Evolutionary conservation across 2,329 filamentous ascomycete species (phyloP), one percentile per base, ranked within the genome.

Genomic region (Penicillium sclerotigenum): DNA sequence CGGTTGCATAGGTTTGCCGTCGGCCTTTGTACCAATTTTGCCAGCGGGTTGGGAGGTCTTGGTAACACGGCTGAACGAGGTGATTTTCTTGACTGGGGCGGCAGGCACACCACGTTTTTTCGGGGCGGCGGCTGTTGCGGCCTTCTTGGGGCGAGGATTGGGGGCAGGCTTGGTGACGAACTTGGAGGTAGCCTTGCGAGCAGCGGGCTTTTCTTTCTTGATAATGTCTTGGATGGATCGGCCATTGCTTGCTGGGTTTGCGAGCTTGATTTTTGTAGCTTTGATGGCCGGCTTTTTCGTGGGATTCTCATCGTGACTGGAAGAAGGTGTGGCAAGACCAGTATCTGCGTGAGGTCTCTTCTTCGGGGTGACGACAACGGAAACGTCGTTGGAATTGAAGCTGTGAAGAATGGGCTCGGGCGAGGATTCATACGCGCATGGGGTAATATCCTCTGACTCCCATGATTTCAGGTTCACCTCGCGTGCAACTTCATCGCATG

Each of bases 401-500:
- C 2, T 18, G 1, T 14, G 52, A 9, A 59, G 57, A 13, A 59
- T 61, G 1, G 63, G 63, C 38, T 65, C 61, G 6, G 61, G 64
- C 31, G 76, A 75, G 14, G 74, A 64, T 10, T 75, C 73, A 9
- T 73, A 68, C 7, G 14, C 26, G 47, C 41, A 52, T 3, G 67
- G 67, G 2, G 52, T 54, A 47, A 70, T 62, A 55, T 85, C 82
- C 60, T 85, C 14, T 1, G 53, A 56, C 13, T 51, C 75, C 83
- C 83, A 86, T 57, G 75, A 77, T 51, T 79, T 79, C 73, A 87
- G 74, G 22, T 83, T 83, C 16, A 86, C 88, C 37, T 91, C 79
- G 47, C 81, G 82, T 20, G 94, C 94, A 37, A 99, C 88, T 61
- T 91, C 87, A 71, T 99, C 94, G 69, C 90, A 94, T 65, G 89